Base-by-base conservation (phyloP, 345 rosid species). In the rapeseed (Brassica napus) region DNA sequence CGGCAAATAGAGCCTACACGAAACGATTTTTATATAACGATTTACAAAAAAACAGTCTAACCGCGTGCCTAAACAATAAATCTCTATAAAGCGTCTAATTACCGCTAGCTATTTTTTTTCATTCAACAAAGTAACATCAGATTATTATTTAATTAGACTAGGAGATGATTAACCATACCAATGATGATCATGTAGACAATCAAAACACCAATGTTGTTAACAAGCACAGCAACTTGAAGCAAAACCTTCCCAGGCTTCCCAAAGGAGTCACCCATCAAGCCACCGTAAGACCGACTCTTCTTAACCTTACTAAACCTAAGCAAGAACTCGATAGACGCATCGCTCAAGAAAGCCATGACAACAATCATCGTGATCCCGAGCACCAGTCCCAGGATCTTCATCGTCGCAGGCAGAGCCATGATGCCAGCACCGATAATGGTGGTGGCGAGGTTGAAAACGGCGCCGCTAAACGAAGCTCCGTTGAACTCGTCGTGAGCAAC, bases 121-220 rank as follows among this genome's bases (percentile, higher is more conserved):
- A 42, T 55, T 16, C 72, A 72, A 31, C 35, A 16, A 16, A 59
- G 31, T 59, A 59, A 8, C 10, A 65, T 35, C 3, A 64, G 23
- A 57, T 49, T 1, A 23, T 35, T 35, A 5, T 5, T 42, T 1
- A 0, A 28, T 47, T 4, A 63, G 7, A 60, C 4, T 3, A 32
- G 4, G 7, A 49, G 54, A 24, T 2, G n/a, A 16, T 2, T 1
- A 61, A 65, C 5, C 0, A 68, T 79, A 79, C 98, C 98, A 71
- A 93, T 85, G 23, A 93, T 93, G 78, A 93, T 93, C 98, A 93
- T 91, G 89, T 93, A 93, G 23, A 93, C 98, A 24, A 93, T 86
- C 81, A 93, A 94, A 30, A 93, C 95, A 35, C 98, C 98, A 21
- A 93, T 75, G 86, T 90, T 90, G 83, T 90, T 93, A 58, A 93